These are phyloP conservation scores for Botrytis squamosa DNA, from an alignment of 2,329 filamentous ascomycete species.

Conservation along the genomic window DNA sequence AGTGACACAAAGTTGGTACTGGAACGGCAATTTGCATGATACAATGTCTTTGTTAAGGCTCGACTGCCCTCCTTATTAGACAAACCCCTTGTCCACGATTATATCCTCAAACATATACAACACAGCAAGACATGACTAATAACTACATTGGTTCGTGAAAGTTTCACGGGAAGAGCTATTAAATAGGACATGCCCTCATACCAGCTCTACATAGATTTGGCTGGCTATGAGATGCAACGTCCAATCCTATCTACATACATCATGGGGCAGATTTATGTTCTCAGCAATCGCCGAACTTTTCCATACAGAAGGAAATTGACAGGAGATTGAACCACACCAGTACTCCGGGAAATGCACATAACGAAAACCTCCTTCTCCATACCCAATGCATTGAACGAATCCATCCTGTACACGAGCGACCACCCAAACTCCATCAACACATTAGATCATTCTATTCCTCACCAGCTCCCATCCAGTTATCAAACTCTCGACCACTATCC, in stretches of 20 bases:
- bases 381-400: conserved; percentile 9
- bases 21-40: conserved; percentile 24
- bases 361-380: conserved; percentile 16
- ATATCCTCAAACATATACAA: not conserved
- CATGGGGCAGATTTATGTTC: conserved; percentile 3
- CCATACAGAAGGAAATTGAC: conserved; percentile 10
- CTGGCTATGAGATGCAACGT: not conserved
- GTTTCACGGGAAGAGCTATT: not conserved
- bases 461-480: conserved; percentile 38
- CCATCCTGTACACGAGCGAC: conserved; percentile 13
- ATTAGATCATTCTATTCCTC: conserved; percentile 9
- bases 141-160: not conserved
- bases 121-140: not conserved
- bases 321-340: not conserved
- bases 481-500: conserved; percentile 37
- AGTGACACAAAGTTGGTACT: not conserved
- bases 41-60: conserved; percentile 24
- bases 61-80: not conserved
- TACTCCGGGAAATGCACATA: conserved; percentile 12
- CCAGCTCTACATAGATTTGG: not conserved
- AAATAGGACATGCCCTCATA: not conserved
- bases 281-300: not conserved
- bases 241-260: conserved; percentile 16
- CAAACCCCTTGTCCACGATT: conserved; percentile 10
- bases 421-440: conserved; percentile 5